These are phyloP conservation scores for Ramaria sp. DNA, from an alignment of 768 basidiomycete species.

Conservation along the genomic window DNA sequence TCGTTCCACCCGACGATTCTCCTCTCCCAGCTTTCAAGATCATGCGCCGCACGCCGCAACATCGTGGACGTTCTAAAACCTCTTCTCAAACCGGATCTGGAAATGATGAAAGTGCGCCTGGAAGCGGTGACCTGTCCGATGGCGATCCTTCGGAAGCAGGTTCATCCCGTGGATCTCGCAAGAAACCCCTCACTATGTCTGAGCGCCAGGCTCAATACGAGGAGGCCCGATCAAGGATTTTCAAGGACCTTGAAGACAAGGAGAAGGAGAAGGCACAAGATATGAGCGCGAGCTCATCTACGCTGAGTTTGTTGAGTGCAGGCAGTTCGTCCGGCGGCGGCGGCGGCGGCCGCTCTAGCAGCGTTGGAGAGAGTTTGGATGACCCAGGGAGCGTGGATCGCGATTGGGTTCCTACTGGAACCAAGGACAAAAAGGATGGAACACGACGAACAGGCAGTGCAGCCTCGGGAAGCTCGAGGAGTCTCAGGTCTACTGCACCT, in stretches of 20 bases:
- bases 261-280: slow-evolving; percentile 49
- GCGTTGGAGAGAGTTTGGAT: slow-evolving; percentile 46
- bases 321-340: slow-evolving; percentile 50
- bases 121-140: slow-evolving; percentile 40
- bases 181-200: slow-evolving; percentile 67
- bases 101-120: slow-evolving; percentile 39
- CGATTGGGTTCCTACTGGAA: slow-evolving; percentile 58
- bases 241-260: slow-evolving; percentile 70
- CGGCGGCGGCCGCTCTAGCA: slow-evolving; percentile 37
- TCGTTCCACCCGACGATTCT: slow-evolving; percentile 64
- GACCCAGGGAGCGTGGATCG: slow-evolving; percentile 68
- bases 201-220: slow-evolving; percentile 87
- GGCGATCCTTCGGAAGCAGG: slow-evolving; percentile 71
- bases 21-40: slow-evolving; percentile 78
- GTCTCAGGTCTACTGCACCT: slow-evolving; percentile 65
- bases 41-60: slow-evolving; percentile 57
- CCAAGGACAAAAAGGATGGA: slow-evolving; percentile 45
- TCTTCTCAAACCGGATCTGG: slow-evolving; percentile 71
- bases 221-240: slow-evolving; percentile 76
- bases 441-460: slow-evolving; percentile 30
- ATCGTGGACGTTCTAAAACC: slow-evolving; percentile 39
- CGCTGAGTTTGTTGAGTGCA: slow-evolving; percentile 50
- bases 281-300: slow-evolving; percentile 67
- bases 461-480: slow-evolving; percentile 52
- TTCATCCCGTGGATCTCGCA: slow-evolving; percentile 39